Evolutionary conservation across 805 yeast species (phyloP).

Genomic region (Lachancea meyersii): DNA sequence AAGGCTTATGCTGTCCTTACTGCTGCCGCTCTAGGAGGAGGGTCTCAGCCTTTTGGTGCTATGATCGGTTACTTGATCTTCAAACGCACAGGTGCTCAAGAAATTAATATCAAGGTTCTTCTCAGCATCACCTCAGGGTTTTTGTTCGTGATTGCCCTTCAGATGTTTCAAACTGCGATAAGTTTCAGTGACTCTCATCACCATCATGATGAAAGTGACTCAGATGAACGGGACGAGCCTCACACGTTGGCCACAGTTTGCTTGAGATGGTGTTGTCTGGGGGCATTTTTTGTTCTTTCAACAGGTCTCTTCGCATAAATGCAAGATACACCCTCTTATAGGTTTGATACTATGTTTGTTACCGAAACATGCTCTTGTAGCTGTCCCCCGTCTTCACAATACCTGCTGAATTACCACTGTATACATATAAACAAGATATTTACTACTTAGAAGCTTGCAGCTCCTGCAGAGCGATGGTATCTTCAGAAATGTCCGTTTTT

Average conservation of each 20-base stretch:
- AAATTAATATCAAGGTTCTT: constrained; percentile 36
- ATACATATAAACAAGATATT: background rate
- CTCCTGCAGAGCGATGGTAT: background rate
- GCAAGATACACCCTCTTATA: background rate
- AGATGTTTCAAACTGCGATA: constrained; percentile 80
- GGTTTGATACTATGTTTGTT: background rate
- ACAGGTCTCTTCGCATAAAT: constrained; percentile 5
- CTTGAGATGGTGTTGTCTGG: constrained; percentile 32
- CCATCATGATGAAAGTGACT: constrained; percentile 28
- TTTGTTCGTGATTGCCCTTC: constrained; percentile 69
- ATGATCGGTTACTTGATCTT: constrained; percentile 54
- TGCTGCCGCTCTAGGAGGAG: constrained; percentile 68
- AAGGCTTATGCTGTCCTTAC: constrained; percentile 57
- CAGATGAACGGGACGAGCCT: constrained; percentile 19
- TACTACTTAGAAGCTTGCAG: background rate
- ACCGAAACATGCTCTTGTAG: background rate
- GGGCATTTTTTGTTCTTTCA: constrained; percentile 28
- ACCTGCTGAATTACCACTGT: background rate
- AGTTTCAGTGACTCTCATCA: constrained; percentile 68
- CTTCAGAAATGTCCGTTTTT: background rate
- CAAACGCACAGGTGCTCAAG: constrained; percentile 32
- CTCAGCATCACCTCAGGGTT: constrained; percentile 80
- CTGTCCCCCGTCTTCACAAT: background rate
- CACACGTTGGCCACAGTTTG: constrained; percentile 33
- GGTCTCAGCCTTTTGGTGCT: constrained; percentile 89